Evolutionary conservation across 2,329 filamentous ascomycete genomes (phyloP).

Genomic region (Colletotrichum orbiculare): DNA sequence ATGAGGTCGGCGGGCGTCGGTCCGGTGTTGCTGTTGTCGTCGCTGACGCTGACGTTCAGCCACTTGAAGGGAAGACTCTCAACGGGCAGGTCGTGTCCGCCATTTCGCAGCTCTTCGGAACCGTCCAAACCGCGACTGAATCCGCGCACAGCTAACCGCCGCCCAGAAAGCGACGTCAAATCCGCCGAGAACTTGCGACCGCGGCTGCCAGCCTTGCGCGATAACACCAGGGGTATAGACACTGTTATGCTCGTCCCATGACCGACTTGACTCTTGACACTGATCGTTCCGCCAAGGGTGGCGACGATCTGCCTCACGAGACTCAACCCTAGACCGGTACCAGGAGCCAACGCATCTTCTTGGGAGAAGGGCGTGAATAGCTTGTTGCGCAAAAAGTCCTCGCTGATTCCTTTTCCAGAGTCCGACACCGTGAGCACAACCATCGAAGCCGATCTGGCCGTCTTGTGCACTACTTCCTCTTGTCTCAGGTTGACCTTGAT

Average conservation of each 20-base stretch:
- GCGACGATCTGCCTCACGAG: conserved; percentile 69
- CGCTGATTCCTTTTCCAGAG: conserved; percentile 70
- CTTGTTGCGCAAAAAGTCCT: conserved; percentile 66
- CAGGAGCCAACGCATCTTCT: conserved; percentile 66
- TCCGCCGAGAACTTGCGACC: conserved; percentile 28
- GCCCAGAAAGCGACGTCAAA: conserved; percentile 12
- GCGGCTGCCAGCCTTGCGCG: conserved; percentile 21
- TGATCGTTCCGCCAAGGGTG: conserved; percentile 66
- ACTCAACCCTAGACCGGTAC: conserved; percentile 70
- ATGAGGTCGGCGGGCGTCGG: conserved; percentile 39
- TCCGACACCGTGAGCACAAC: conserved; percentile 63
- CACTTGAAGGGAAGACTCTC: conserved; percentile 42
- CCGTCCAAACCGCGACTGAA: conserved; percentile 39
- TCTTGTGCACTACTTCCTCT: conserved; percentile 36
- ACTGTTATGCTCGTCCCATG: conserved; percentile 65
- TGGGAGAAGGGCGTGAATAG: conserved; percentile 71
- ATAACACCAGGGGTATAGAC: conserved; percentile 50
- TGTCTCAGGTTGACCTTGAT: conserved; percentile 50
- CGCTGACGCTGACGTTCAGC: conserved; percentile 47
- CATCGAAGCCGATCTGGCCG: conserved; percentile 39
- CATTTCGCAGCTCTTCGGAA: conserved; percentile 39
- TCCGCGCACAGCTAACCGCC: conserved; percentile 17
- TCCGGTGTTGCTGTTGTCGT: conserved; percentile 8
- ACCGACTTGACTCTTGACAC: conserved; percentile 62
- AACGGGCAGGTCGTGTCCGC: conserved; percentile 39